Conservation (phyloP, 169 alveolate genomes). For the Cyclospora cayetanensis region DNA sequence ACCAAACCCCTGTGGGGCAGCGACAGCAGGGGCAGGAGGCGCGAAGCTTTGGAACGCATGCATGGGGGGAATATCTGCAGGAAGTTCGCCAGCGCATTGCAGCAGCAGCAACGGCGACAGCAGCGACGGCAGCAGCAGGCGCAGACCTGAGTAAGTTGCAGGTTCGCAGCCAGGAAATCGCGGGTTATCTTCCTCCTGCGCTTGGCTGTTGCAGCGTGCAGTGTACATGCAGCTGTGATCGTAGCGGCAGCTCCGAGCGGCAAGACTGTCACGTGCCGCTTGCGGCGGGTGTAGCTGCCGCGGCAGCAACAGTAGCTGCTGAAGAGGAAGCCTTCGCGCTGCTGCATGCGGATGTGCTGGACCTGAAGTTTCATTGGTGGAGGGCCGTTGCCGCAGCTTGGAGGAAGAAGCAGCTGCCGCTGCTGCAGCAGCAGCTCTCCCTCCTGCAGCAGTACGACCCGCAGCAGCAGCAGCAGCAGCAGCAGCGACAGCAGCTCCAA, state of each 20-base stretch:
- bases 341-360: conserved; percentile 37
- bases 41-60: not conserved
- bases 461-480: conserved; percentile 40
- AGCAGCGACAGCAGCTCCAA: conserved; percentile 20
- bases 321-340: conserved; percentile 47
- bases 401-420: conserved; percentile 13
- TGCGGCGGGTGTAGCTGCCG: not conserved
- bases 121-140: conserved; percentile 25
- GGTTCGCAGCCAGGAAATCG: not conserved
- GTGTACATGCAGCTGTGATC: conserved; percentile 1
- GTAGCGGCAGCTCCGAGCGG: not conserved
- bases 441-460: not conserved
- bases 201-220: conserved; percentile 24
- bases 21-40: conserved; percentile 13
- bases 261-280: not conserved
- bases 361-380: conserved; percentile 57
- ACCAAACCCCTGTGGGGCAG: not conserved
- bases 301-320: conserved; percentile 9
- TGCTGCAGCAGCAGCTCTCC: not conserved
- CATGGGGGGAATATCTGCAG: not conserved
- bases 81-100: not conserved
- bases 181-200: not conserved
- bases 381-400: not conserved
- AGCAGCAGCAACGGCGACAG: conserved; percentile 1
- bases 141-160: not conserved